Percentiles rank a stretch among this genome's conserved stretches.
Conservation (phyloP, 371 early-diverging fungal genomes). For the Rhizopus delemar region DNA sequence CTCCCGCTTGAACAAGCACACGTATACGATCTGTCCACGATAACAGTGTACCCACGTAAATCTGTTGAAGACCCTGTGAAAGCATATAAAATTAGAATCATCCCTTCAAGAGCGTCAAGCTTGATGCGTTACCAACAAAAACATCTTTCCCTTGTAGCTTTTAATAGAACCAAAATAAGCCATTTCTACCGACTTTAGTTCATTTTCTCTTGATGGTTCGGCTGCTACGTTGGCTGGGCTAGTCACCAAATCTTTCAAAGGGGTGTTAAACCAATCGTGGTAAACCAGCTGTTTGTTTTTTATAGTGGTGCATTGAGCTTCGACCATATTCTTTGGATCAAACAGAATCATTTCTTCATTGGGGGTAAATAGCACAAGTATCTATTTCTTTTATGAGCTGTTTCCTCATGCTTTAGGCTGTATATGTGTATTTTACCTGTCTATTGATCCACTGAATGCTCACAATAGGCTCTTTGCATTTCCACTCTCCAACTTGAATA, state of each 20-base stretch:
- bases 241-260: slow-evolving; percentile 37
- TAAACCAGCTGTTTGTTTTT: slow-evolving; percentile 60
- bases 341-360: slow-evolving; percentile 73
- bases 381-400: slow-evolving; percentile 34
- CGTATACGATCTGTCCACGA: slow-evolving; percentile 80
- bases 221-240: slow-evolving; percentile 12
- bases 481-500: slow-evolving; percentile 62
- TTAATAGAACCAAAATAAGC: slow-evolving; percentile 71
- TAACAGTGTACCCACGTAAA: slow-evolving; percentile 67
- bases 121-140: slow-evolving; percentile 54
- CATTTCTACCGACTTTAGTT: slow-evolving; percentile 58
- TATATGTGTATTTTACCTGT: slow-evolving; percentile 48
- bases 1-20: slow-evolving; percentile 69
- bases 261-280: slow-evolving; percentile 64
- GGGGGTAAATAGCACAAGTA: slow-evolving; percentile 62
- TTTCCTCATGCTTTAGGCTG: background rate
- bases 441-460: slow-evolving; percentile 77
- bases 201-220: slow-evolving; percentile 5
- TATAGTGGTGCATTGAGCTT: slow-evolving; percentile 64
- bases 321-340: slow-evolving; percentile 64
- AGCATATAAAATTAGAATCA: too few relatives aligned
- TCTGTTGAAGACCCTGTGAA: slow-evolving; percentile 62
- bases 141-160: slow-evolving; percentile 69
- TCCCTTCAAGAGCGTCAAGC: background rate
- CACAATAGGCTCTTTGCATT: slow-evolving; percentile 66